Percentiles rank a stretch among this genome's conserved stretches.
These are phyloP conservation scores for Blastocystis sp. DNA, from an alignment of 352 stramenopile species.

Conservation along the genomic window DNA sequence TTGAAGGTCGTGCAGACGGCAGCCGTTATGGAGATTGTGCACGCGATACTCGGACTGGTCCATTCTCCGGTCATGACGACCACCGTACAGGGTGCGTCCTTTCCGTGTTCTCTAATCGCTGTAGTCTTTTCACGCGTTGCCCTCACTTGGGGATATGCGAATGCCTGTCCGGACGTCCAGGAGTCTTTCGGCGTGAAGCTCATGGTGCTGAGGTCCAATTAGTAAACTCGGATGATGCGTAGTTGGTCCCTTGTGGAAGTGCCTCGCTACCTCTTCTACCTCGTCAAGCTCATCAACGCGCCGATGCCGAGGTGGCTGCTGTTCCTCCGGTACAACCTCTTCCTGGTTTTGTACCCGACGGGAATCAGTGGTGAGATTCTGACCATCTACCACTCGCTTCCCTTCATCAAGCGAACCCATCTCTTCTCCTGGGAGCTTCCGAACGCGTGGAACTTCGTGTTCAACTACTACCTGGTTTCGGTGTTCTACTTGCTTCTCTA, in stretches of 20 bases:
- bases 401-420: conserved; percentile 44
- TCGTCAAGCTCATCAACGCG: conserved; percentile 84
- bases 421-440: conserved; percentile 64
- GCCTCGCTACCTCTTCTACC: conserved; percentile 94
- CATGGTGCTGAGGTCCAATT: conserved; percentile 77
- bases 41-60: conserved; percentile 89
- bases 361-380: conserved; percentile 82
- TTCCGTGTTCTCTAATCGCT: background rate
- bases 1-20: conserved; percentile 82
- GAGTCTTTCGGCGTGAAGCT: conserved; percentile 82
- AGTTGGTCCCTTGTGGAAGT: conserved; percentile 84
- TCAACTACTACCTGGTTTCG: conserved; percentile 62
- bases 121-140: conserved; percentile 84
- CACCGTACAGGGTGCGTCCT: conserved; percentile 78
- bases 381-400: conserved; percentile 35
- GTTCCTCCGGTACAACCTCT: conserved; percentile 94
- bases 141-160: conserved; percentile 89
- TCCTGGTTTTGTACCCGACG: conserved; percentile 94
- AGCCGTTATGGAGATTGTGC: conserved; percentile 90
- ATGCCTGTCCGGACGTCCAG: conserved; percentile 77
- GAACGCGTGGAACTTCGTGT: conserved; percentile 68
- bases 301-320: conserved; percentile 89
- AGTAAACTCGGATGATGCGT: background rate
- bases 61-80: conserved; percentile 88
- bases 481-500: conserved; percentile 67